Percentiles rank a stretch among this genome's conserved stretches.
Conservation (phyloP, 192 early-diverging fungal genomes). For the Umbelopsis ramanniana region DNA sequence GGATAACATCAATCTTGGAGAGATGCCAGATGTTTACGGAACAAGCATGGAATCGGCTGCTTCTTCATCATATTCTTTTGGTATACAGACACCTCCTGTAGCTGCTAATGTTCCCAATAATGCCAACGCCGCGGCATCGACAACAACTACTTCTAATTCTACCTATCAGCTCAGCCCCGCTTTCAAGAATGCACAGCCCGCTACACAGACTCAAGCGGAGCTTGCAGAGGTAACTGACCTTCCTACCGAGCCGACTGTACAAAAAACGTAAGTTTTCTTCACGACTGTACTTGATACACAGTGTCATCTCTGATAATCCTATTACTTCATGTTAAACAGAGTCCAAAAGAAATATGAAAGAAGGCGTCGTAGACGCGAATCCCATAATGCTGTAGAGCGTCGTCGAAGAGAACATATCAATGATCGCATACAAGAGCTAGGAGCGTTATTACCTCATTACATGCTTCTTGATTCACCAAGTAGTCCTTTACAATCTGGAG, state of each 20-base stretch:
- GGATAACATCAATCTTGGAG: neutral
- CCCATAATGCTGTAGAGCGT: slow-evolving; percentile 97
- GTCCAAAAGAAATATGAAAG: slow-evolving; percentile 68
- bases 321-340: slow-evolving; percentile 19
- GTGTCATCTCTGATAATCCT: neutral
- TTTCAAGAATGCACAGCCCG: neutral
- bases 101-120: neutral
- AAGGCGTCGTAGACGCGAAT: slow-evolving; percentile 88
- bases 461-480: slow-evolving; percentile 43
- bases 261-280: neutral
- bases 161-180: neutral
- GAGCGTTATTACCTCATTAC: slow-evolving; percentile 81
- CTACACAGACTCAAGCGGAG: neutral
- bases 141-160: neutral
- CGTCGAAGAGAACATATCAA: slow-evolving; percentile 97
- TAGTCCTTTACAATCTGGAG: neutral
- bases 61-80: slow-evolving; percentile 14
- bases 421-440: slow-evolving; percentile 94
- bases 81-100: slow-evolving; percentile 3
- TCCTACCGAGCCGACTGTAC: neutral
- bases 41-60: slow-evolving; percentile 14
- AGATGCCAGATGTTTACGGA: neutral
- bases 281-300: neutral
- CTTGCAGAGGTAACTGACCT: neutral
- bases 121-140: too few relatives aligned